Conservation (phyloP, 305 asterid genomes). For the Fraxinus nigra region DNA sequence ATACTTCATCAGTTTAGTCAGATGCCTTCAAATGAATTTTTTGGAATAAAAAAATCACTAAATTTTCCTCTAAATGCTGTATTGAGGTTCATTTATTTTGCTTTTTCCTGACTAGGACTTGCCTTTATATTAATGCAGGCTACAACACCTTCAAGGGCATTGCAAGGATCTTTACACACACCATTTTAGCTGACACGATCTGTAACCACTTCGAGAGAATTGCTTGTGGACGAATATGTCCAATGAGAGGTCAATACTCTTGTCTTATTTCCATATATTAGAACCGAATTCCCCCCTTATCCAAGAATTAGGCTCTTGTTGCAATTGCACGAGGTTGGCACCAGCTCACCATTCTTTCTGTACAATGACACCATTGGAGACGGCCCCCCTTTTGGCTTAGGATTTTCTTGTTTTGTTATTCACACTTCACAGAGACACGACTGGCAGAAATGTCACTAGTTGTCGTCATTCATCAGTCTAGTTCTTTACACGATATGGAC, state of each 20-base stretch:
- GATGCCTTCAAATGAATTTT: background rate
- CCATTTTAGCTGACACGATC: conserved; percentile 44
- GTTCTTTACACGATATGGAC: background rate
- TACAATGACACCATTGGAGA: background rate
- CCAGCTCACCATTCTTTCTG: background rate
- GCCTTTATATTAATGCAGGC: conserved; percentile 37
- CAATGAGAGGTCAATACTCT: conserved; percentile 30
- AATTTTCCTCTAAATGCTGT: background rate
- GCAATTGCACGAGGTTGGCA: background rate
- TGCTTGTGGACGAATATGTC: conserved; percentile 17
- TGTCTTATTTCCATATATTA: conserved; percentile 39
- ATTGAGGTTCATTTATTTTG: background rate
- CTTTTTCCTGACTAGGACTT: conserved; percentile 17
- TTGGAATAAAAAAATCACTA: background rate
- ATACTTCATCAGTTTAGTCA: background rate
- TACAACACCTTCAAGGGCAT: conserved; percentile 55
- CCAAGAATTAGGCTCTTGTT: conserved; percentile 18
- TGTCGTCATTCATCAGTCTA: background rate
- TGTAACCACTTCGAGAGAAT: conserved; percentile 29
- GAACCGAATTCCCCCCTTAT: conserved; percentile 23
- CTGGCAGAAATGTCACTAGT: background rate
- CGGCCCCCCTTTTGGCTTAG: background rate
- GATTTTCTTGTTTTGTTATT: background rate
- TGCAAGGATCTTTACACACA: conserved; percentile 57
- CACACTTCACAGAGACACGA: background rate